These are phyloP conservation scores for Borovskyia barvae DNA, from an alignment of 208 protist genomes.

Conservation along the genomic window DNA sequence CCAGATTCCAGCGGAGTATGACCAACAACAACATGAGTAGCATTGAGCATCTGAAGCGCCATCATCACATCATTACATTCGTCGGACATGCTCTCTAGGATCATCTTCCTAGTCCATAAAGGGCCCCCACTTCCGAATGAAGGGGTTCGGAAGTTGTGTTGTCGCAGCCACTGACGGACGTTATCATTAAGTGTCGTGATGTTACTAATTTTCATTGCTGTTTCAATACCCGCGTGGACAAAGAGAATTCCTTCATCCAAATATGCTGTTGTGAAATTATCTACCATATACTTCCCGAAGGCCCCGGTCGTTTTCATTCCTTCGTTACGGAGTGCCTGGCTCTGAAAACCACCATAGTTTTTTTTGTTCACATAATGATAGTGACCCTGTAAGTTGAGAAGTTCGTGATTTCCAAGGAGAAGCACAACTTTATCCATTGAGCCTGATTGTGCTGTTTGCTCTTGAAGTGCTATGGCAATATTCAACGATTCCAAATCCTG, in stretches of 20 bases:
- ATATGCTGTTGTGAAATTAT: slow-evolving; percentile 57
- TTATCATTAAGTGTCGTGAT: slow-evolving; percentile 43
- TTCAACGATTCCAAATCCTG: slow-evolving; percentile 49
- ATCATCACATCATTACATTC: slow-evolving; percentile 41
- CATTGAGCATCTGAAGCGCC: slow-evolving; percentile 32
- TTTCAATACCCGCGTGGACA: slow-evolving; percentile 66
- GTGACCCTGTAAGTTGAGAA: slow-evolving; percentile 75
- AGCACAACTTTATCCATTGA: slow-evolving; percentile 55
- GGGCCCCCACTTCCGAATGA: slow-evolving; percentile 54
- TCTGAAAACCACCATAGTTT: slow-evolving; percentile 56
- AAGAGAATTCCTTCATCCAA: slow-evolving; percentile 54
- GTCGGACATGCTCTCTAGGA: slow-evolving; percentile 46
- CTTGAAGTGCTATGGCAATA: slow-evolving; percentile 52
- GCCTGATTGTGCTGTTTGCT: slow-evolving; percentile 17
- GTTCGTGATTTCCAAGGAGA: slow-evolving; percentile 86
- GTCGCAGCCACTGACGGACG: slow-evolving; percentile 32
- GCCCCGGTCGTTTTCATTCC: slow-evolving; percentile 41
- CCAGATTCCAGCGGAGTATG: slow-evolving; percentile 67
- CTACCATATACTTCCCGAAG: slow-evolving; percentile 63
- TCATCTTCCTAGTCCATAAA: slow-evolving; percentile 74
- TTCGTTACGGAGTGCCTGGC: slow-evolving; percentile 31
- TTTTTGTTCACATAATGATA: slow-evolving; percentile 67
- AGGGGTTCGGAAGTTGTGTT: slow-evolving; percentile 25
- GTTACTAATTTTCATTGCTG: slow-evolving; percentile 21
- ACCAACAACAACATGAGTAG: slow-evolving; percentile 64